These are phyloP conservation scores for Saccharomycopsis fermentans DNA, from an alignment of 805 yeast species.

Conservation along the genomic window DNA sequence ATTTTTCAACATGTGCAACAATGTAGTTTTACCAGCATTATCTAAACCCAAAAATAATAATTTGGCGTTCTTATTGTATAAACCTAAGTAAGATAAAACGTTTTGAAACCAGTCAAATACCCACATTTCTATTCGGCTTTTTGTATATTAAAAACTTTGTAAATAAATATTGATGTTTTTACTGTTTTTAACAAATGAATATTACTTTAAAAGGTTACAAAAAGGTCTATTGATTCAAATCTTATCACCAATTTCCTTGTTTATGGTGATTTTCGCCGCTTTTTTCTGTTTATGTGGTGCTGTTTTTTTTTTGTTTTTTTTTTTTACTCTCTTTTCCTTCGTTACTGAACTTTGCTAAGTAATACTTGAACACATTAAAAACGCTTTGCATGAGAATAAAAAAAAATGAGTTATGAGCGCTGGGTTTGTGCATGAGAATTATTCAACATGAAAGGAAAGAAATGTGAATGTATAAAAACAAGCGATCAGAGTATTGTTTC, in stretches of 20 bases:
- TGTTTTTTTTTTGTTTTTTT: neutral
- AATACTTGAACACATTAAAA: too few relatives aligned
- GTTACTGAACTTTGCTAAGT: neutral
- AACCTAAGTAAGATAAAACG: conserved; percentile 66
- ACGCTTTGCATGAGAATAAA: too few relatives aligned
- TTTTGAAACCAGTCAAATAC: conserved; percentile 51
- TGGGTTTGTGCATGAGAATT: too few relatives aligned
- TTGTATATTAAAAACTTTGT: neutral
- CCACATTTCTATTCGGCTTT: conserved; percentile 28
- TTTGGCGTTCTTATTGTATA: conserved; percentile 94
- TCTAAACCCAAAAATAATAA: conserved; percentile 91
- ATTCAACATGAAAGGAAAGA: too few relatives aligned
- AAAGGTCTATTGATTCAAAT: neutral
- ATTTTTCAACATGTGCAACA: conserved; percentile 78
- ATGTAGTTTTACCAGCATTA: conserved; percentile 95
- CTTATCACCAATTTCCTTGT: neutral
- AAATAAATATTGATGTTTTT: neutral
- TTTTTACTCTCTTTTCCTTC: too few relatives aligned
- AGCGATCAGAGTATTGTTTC: too few relatives aligned
- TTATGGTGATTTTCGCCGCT: neutral
- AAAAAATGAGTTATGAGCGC: too few relatives aligned
- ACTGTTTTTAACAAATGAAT: neutral
- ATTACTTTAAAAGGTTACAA: neutral
- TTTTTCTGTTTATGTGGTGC: neutral
- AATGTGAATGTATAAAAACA: too few relatives aligned